phyloP scores from a whole-genome alignment of 2,329 filamentous ascomycete species.

The Teratosphaeria zuluensis region DNA sequence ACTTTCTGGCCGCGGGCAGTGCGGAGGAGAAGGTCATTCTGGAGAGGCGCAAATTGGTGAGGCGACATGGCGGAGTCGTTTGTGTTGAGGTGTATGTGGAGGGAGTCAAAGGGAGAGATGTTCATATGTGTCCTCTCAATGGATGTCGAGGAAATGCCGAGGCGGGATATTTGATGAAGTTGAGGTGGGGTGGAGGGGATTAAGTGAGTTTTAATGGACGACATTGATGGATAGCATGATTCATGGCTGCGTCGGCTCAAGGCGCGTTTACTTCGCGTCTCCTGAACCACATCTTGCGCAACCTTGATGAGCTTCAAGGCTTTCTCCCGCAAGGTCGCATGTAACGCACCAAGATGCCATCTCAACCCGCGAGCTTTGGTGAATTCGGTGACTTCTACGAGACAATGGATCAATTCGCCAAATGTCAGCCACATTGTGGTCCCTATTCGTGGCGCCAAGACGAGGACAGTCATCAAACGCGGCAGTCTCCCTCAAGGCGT shows the following conservation, averaged over 20 bases:
- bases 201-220: background rate
- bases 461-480: constrained; percentile 26
- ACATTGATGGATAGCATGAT: background rate
- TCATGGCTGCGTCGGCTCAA: background rate
- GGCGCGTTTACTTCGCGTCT: background rate
- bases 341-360: background rate
- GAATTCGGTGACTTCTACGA: background rate
- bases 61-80: background rate
- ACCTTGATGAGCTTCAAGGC: background rate
- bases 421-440: background rate
- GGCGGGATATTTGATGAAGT: background rate
- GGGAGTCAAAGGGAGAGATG: background rate
- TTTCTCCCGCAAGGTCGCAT: background rate
- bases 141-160: background rate
- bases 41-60: constrained; percentile 60
- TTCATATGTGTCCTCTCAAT: background rate
- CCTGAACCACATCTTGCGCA: background rate
- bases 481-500: constrained; percentile 48
- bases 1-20: constrained; percentile 85
- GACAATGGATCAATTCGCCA: background rate
- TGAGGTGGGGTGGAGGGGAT: background rate
- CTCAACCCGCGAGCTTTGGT: background rate
- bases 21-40: constrained; percentile 87
- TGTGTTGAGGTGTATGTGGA: background rate
- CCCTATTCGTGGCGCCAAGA: constrained; percentile 27